These are phyloP conservation scores for Dentipellis fragilis DNA, from an alignment of 768 basidiomycete species.

Conservation along the genomic window DNA sequence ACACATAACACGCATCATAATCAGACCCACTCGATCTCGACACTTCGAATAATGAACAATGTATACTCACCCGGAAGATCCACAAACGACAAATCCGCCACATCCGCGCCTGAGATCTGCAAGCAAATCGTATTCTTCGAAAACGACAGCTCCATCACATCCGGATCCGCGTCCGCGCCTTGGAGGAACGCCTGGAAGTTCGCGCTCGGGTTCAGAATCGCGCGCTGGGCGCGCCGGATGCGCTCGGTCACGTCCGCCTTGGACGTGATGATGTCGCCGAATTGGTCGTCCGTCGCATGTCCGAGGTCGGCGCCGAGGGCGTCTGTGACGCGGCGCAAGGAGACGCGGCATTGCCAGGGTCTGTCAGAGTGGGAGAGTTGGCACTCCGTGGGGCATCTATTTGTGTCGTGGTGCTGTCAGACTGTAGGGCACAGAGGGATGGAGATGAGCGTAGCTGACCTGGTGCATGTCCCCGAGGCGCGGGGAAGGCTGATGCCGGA, in stretches of 20 bases:
- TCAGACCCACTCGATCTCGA: too few relatives aligned
- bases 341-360: constrained; percentile 16
- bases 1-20: background rate
- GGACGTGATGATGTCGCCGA: constrained; percentile 32
- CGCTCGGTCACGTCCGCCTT: constrained; percentile 52
- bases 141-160: constrained; percentile 19
- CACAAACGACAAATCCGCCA: constrained; percentile 30
- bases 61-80: constrained; percentile 28
- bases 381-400: constrained; percentile 12
- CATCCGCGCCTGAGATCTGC: constrained; percentile 26
- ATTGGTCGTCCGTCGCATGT: constrained; percentile 17
- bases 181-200: constrained; percentile 27
- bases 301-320: constrained; percentile 23
- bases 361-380: background rate
- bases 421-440: background rate
- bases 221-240: constrained; percentile 54
- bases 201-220: constrained; percentile 49
- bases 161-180: constrained; percentile 22
- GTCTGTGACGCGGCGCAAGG: constrained; percentile 22
- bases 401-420: background rate
- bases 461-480: constrained; percentile 19
- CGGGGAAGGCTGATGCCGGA: constrained; percentile 18
- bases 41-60: too few relatives aligned
- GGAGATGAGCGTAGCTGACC: constrained; percentile 8
- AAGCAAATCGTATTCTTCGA: constrained; percentile 27